phyloP scores from a whole-genome alignment of 768 basidiomycete species.

The Lactifluus rugatus region DNA sequence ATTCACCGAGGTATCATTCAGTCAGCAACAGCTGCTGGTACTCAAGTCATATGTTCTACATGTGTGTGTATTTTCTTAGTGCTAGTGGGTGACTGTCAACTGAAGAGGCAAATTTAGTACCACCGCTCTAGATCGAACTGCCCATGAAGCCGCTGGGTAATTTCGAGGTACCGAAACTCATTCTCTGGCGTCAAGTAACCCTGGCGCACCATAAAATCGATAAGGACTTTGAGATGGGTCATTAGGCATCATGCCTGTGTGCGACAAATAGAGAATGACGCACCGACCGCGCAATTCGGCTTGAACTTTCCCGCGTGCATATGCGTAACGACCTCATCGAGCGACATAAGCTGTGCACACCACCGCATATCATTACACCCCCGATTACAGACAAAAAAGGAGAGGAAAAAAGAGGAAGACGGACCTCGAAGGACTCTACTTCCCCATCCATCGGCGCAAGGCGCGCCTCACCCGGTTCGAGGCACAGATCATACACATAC shows the following conservation, averaged over 20 bases:
- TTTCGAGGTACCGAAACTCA: slow-evolving; percentile 74
- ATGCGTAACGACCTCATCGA: slow-evolving; percentile 50
- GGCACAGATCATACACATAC: slow-evolving; percentile 75
- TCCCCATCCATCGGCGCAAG: slow-evolving; percentile 84
- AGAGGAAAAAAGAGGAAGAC: slow-evolving; percentile 15
- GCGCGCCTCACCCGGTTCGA: slow-evolving; percentile 48
- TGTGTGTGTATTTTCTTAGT: no score
- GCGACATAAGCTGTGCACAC: slow-evolving; percentile 46
- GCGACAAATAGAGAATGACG: slow-evolving; percentile 21
- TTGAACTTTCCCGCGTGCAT: slow-evolving; percentile 78
- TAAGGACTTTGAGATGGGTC: slow-evolving; percentile 43
- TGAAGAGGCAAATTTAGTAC: slow-evolving; percentile 19
- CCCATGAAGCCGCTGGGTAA: slow-evolving; percentile 65
- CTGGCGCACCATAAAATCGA: slow-evolving; percentile 84
- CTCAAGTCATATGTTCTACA: neutral
- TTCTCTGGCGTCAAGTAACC: slow-evolving; percentile 82
- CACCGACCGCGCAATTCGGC: slow-evolving; percentile 82
- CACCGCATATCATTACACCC: neutral
- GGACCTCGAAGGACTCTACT: slow-evolving; percentile 85
- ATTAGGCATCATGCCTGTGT: neutral
- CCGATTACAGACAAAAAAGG: neutral
- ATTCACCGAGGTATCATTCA: no score
- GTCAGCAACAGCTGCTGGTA: no score
- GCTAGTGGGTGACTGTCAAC: no score
- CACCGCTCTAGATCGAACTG: slow-evolving; percentile 56